Evolutionary conservation across 2,329 filamentous ascomycete genomes (phyloP), one percentile per base, ranked within the genome.

Genomic region (Drechslerella coelobrocha): DNA sequence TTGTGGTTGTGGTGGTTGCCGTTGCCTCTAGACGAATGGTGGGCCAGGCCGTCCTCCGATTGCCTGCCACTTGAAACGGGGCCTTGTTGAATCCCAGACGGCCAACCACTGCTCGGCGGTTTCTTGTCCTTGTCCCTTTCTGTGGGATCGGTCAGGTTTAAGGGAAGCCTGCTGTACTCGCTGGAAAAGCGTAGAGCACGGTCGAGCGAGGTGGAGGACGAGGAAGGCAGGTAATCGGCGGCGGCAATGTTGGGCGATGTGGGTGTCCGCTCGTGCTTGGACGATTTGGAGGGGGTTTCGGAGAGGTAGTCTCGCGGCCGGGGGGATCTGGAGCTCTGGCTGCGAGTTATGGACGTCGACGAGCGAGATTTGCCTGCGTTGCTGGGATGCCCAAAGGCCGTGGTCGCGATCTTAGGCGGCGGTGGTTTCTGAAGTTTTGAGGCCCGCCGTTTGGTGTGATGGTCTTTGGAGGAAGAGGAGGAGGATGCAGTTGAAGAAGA

Each of bases 271-370:
- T 72, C 60, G 68, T 72, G 68, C 23, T 60, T 52, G 17, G 68
- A 54, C 23, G 54, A 57, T 41, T 53, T 65, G 19, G 68, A 54
- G 14, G 68, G 68, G 24, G 65, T 69, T 62, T 69, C 65, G 53
- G 65, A 62, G 24, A 69, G 65, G 54, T 69, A 69, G 39, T 69
- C 65, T 43, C 65, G 50, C 24, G 65, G 65, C 52, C 65, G 56
- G 34, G 61, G 59, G 12, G 60, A 61, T 26, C 59, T 59, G 47
- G 68, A 72, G 54, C 60, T 63, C 53, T 63, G 68, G 45, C 68
- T 72, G 17, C 68, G 68, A 55, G 68, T 65, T 47, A 72, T 72
- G 39, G 68, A 72, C 21, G 60, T 60, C 21, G 68, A 72, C 21
- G 68, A 72, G 14, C 68, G 47, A 31, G 68, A 72, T 57, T 72